A percentile compares a stretch with the other conserved stretches of the same genome.
These are phyloP conservation scores for Kockovaella imperatae DNA, from an alignment of 768 basidiomycete genomes.

Conservation along the genomic window DNA sequence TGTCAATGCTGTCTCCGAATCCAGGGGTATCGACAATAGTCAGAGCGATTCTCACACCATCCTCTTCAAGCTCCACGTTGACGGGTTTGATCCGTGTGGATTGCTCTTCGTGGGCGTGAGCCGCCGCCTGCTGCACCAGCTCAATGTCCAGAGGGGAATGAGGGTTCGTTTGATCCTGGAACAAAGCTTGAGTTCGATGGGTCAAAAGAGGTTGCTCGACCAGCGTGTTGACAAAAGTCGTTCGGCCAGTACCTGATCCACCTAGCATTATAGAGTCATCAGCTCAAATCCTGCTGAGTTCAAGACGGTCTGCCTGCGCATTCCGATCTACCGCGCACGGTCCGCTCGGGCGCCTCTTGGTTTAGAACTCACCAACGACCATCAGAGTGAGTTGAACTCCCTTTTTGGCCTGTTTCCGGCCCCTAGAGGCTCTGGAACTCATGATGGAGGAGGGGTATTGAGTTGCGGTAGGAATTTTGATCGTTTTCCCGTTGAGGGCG, in stretches of 20 bases:
- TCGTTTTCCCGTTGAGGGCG: too few relatives aligned
- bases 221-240: slow-evolving; percentile 98
- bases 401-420: slow-evolving; percentile 78
- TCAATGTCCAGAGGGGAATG: slow-evolving; percentile 52
- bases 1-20: slow-evolving; percentile 98
- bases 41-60: slow-evolving; percentile 93
- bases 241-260: slow-evolving; percentile 93
- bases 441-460: too few relatives aligned
- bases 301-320: slow-evolving; percentile 42
- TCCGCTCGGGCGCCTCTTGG: not conserved
- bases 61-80: slow-evolving; percentile 96
- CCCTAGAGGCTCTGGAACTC: slow-evolving; percentile 37
- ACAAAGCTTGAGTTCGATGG: slow-evolving; percentile 55
- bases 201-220: slow-evolving; percentile 87
- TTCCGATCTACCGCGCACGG: not conserved
- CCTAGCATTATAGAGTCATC: slow-evolving; percentile 86
- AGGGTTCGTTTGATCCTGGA: slow-evolving; percentile 26
- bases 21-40: slow-evolving; percentile 99
- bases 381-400: slow-evolving; percentile 96
- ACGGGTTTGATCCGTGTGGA: slow-evolving; percentile 89
- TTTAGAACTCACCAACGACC: slow-evolving; percentile 75
- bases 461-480: too few relatives aligned
- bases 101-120: slow-evolving; percentile 86
- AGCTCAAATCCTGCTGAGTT: slow-evolving; percentile 95
- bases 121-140: slow-evolving; percentile 52